These are phyloP conservation scores for Pseudocercospora musae DNA, from an alignment of 2,329 filamentous ascomycete genomes.

Conservation along the genomic window DNA sequence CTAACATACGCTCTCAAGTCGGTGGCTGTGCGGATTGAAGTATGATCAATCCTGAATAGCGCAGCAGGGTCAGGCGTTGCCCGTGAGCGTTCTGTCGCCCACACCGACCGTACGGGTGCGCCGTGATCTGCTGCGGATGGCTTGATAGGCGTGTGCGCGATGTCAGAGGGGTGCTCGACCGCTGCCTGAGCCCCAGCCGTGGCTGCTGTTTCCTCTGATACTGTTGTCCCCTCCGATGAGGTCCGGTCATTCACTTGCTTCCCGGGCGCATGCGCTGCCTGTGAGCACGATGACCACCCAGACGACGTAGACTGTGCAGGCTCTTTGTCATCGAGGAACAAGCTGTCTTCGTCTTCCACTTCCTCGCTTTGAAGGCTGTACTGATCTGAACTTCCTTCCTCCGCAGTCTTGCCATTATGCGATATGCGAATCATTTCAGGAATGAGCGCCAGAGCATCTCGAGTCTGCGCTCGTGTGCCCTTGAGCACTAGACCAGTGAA, in stretches of 20 bases:
- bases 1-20: slow-evolving; percentile 16
- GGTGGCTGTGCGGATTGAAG: not conserved
- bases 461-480: slow-evolving; percentile 22
- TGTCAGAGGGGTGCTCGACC: not conserved
- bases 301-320: not conserved
- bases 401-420: not conserved
- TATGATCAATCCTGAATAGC: not conserved
- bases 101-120: not conserved
- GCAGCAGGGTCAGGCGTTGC: not conserved
- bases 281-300: not conserved
- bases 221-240: not conserved
- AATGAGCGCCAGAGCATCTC: slow-evolving; percentile 17
- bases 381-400: not conserved
- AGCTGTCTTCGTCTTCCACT: not conserved
- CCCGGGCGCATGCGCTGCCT: not conserved
- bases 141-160: not conserved
- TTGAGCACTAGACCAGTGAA: slow-evolving; percentile 24
- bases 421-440: slow-evolving; percentile 12
- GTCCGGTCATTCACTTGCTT: not conserved
- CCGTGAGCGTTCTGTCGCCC: slow-evolving; percentile 9
- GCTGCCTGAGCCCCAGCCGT: not conserved
- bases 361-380: not conserved
- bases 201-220: not conserved
- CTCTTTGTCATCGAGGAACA: not conserved
- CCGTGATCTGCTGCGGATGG: not conserved